Conservation (phyloP, 2,329 filamentous ascomycete species). For the Coniochaeta sp. region DNA sequence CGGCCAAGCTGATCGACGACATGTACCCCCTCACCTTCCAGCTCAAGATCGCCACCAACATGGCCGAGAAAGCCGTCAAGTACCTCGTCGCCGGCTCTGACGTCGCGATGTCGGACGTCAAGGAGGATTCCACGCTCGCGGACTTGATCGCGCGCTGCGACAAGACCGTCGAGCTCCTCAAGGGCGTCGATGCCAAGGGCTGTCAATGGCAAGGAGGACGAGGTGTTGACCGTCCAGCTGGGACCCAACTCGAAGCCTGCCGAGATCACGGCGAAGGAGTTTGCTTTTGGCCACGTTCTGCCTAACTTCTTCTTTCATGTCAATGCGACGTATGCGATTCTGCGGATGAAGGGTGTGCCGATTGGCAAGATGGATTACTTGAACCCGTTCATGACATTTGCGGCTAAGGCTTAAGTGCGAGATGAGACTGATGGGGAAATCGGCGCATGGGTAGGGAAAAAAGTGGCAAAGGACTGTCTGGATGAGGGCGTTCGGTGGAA, state of each 20-base stretch:
- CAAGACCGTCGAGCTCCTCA: slow-evolving; percentile 21
- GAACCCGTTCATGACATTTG: slow-evolving; percentile 9
- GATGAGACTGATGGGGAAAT: no score
- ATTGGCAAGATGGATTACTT: slow-evolving; percentile 53
- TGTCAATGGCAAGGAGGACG: slow-evolving; percentile 18
- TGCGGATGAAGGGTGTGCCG: slow-evolving; percentile 48
- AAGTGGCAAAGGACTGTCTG: no score
- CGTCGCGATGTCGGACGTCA: slow-evolving; percentile 16
- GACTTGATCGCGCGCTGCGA: slow-evolving; percentile 21
- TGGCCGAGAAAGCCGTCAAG: slow-evolving; percentile 19
- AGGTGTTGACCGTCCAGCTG: slow-evolving; percentile 14
- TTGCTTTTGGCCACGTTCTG: slow-evolving; percentile 36
- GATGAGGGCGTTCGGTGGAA: no score
- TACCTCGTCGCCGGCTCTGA: slow-evolving; percentile 15
- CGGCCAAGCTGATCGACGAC: slow-evolving; percentile 21
- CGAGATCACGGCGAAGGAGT: slow-evolving; percentile 22
- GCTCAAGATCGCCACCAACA: slow-evolving; percentile 22
- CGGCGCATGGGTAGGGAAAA: no score
- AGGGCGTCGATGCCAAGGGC: slow-evolving; percentile 15
- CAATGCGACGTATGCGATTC: slow-evolving; percentile 46
- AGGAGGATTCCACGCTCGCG: slow-evolving; percentile 25
- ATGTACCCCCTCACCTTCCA: slow-evolving; percentile 29
- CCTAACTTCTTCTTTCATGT: slow-evolving; percentile 58
- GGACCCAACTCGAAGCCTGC: slow-evolving; percentile 7
- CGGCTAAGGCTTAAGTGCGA: no score